These are phyloP conservation scores for Hypoxylon sp. DNA, from an alignment of 2,329 filamentous ascomycete species.

Conservation along the genomic window DNA sequence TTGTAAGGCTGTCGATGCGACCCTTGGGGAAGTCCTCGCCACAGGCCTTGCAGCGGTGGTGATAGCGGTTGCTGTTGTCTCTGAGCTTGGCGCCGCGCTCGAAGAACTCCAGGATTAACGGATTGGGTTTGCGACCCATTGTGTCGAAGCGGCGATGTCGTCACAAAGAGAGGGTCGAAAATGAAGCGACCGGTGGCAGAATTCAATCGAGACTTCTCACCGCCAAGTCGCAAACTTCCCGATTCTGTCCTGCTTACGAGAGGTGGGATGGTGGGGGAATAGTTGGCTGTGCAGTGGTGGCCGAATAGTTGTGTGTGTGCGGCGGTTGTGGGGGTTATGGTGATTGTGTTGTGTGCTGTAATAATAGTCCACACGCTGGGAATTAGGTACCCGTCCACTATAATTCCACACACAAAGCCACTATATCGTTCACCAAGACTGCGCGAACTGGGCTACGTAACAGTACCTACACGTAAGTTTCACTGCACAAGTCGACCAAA, in stretches of 20 bases:
- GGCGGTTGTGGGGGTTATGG: too few species aligned
- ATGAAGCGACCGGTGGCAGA: conserved; percentile 38
- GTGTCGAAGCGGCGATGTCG: conserved; percentile 39
- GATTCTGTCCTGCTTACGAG: not conserved
- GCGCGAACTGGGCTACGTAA: too few species aligned
- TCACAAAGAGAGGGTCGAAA: conserved; percentile 1
- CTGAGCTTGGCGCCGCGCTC: conserved; percentile 84
- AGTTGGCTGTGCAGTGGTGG: too few species aligned
- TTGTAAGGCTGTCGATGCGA: conserved; percentile 81
- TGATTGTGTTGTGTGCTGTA: not conserved
- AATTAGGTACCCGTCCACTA: too few species aligned
- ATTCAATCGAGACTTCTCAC: conserved; percentile 19
- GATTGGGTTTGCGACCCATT: conserved; percentile 87
- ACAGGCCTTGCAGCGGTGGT: conserved; percentile 88
- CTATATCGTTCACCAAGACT: too few species aligned
- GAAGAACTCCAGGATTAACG: conserved; percentile 87
- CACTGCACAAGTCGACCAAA: too few species aligned
- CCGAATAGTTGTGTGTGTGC: too few species aligned
- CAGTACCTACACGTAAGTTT: too few species aligned
- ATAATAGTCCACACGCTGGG: too few species aligned
- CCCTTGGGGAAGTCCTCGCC: conserved; percentile 91
- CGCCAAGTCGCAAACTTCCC: not conserved
- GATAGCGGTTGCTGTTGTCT: conserved; percentile 90
- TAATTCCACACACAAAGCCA: too few species aligned
- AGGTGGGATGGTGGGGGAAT: not conserved